These are phyloP conservation scores for Backusella australiensis DNA, from an alignment of 192 early-diverging fungal species.

Conservation along the genomic window DNA sequence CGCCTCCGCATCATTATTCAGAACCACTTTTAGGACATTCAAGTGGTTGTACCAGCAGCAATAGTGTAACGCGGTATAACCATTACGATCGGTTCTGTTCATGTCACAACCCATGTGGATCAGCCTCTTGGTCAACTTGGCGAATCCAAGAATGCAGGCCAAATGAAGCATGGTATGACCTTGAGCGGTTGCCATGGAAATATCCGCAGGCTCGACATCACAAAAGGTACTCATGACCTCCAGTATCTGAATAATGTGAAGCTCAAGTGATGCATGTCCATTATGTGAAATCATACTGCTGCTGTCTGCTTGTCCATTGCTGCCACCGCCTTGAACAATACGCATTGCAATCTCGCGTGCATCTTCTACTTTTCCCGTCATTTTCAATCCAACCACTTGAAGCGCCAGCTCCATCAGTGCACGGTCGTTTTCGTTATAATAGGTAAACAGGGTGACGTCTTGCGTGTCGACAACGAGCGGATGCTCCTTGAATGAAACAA, in stretches of 20 bases:
- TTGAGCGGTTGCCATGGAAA: conserved; percentile 36
- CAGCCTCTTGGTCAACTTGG: conserved; percentile 43
- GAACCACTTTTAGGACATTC: conserved; percentile 52
- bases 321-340: conserved; percentile 39
- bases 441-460: conserved; percentile 45
- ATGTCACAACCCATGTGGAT: conserved; percentile 41
- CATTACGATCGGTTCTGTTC: conserved; percentile 59
- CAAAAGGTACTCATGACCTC: conserved; percentile 41
- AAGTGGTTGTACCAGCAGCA: conserved; percentile 55
- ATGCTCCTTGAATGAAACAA: conserved; percentile 43
- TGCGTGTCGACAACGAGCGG: conserved; percentile 28
- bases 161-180: conserved; percentile 67
- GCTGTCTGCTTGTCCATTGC: conserved; percentile 19
- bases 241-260: conserved; percentile 38
- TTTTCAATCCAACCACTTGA: conserved; percentile 73
- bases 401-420: conserved; percentile 80
- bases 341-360: conserved; percentile 62
- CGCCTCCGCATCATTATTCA: conserved; percentile 29
- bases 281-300: conserved; percentile 18
- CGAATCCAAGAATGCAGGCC: conserved; percentile 61
- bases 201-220: conserved; percentile 35
- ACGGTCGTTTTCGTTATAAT: conserved; percentile 69
- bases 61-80: conserved; percentile 71
- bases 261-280: conserved; percentile 26
- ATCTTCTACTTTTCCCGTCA: conserved; percentile 64